phyloP scores from a whole-genome alignment of 23 red algal species.

The Chondrus crispus region DNA sequence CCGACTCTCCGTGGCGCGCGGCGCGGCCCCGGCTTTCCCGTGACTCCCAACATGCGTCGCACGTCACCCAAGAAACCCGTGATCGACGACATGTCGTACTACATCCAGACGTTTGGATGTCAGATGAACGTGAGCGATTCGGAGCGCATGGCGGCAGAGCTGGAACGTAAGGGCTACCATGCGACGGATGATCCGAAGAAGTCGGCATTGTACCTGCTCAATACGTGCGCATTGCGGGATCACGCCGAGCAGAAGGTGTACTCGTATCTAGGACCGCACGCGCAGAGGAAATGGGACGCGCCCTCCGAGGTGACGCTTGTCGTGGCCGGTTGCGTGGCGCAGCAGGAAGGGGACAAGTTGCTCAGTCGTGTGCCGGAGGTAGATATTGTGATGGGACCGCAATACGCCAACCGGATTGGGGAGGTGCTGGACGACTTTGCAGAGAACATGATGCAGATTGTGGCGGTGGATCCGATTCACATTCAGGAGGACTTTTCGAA shows the following conservation, averaged over 20 bases:
- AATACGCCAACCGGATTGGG: constrained; percentile 90
- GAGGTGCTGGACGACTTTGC: constrained; percentile 78
- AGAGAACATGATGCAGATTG: constrained; percentile 66
- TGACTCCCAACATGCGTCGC: constrained; percentile 41
- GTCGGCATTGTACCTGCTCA: constrained; percentile 76
- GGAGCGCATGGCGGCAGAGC: constrained; percentile 81
- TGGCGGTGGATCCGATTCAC: constrained; percentile 86
- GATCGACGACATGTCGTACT: constrained; percentile 42
- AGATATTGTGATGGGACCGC: constrained; percentile 90
- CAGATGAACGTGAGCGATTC: constrained; percentile 94
- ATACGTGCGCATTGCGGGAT: constrained; percentile 92
- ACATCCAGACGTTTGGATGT: constrained; percentile 89
- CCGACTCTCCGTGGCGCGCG: background rate
- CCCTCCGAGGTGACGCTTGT: constrained; percentile 70
- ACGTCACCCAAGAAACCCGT: constrained; percentile 37
- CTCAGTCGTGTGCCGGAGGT: constrained; percentile 81
- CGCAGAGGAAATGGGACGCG: constrained; percentile 69
- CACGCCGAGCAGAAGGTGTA: constrained; percentile 96
- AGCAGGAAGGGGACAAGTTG: constrained; percentile 80
- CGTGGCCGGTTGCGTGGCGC: constrained; percentile 92
- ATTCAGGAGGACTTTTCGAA: constrained; percentile 89
- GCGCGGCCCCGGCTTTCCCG: constrained; percentile 24
- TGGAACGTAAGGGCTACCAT: constrained; percentile 57
- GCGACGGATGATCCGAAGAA: constrained; percentile 43
- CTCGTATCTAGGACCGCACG: constrained; percentile 74